phyloP scores from a whole-genome alignment of 1,284 basidiomycete species.

The Boletus mariae region DNA sequence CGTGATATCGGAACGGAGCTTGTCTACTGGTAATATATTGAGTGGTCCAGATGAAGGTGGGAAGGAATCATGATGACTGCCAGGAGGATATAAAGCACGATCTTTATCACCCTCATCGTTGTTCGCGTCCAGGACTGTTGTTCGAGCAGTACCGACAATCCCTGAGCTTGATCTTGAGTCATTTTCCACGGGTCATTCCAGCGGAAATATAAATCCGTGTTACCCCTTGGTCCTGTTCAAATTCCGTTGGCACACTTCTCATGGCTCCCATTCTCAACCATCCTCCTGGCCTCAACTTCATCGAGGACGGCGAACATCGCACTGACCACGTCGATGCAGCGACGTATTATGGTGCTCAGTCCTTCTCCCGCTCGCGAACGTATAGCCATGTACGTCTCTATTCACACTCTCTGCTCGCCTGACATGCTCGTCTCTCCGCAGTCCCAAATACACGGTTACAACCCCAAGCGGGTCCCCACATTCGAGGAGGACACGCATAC shows the following conservation, averaged over 20 bases:
- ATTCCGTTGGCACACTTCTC: background rate
- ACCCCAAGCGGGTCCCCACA: constrained; percentile 59
- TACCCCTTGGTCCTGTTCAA: constrained; percentile 16
- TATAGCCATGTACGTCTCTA: constrained; percentile 67
- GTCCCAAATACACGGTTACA: constrained; percentile 64
- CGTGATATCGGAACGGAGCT: background rate
- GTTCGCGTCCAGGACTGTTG: background rate
- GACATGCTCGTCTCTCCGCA: constrained; percentile 28
- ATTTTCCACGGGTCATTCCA: constrained; percentile 22
- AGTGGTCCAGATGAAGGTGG: background rate
- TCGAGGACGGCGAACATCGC: constrained; percentile 56
- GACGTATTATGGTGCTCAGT: constrained; percentile 80
- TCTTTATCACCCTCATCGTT: background rate
- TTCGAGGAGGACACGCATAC: constrained; percentile 75
- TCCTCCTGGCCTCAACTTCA: constrained; percentile 60
- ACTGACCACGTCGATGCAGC: constrained; percentile 67
- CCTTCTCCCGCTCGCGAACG: constrained; percentile 75
- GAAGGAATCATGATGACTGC: background rate
- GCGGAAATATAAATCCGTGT: constrained; percentile 14
- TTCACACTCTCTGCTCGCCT: constrained; percentile 6
- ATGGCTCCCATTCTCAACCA: constrained; percentile 56
- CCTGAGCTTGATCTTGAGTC: background rate
- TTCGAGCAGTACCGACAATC: background rate
- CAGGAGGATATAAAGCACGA: background rate
- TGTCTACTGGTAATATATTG: background rate